These are phyloP conservation scores for Aspergillus sp. DNA, from an alignment of 2,329 filamentous ascomycete species.

Conservation along the genomic window DNA sequence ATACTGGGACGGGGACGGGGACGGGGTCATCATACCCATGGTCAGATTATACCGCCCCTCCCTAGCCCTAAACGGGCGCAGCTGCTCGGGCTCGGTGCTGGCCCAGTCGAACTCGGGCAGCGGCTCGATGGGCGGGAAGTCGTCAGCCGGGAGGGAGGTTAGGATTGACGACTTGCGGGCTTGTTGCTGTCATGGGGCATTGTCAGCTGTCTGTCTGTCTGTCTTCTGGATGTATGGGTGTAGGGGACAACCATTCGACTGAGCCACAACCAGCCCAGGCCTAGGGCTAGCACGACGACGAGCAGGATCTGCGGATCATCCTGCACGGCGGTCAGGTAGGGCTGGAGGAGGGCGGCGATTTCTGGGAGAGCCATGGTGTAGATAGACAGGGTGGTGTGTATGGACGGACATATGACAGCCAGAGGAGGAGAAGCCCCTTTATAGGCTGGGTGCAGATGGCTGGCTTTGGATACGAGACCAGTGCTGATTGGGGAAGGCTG, in stretches of 20 bases:
- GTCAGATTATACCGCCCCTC: constrained; percentile 48
- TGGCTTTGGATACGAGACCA: not conserved
- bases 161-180: not conserved
- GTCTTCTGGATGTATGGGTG: not conserved
- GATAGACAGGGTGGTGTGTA: not conserved
- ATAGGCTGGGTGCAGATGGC: not conserved
- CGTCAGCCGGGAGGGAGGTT: not conserved
- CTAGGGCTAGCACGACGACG: not conserved
- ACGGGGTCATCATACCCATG: constrained; percentile 43
- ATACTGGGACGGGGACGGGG: not conserved
- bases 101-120: constrained; percentile 44
- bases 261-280: constrained; percentile 1
- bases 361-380: not conserved
- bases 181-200: not conserved
- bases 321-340: not conserved
- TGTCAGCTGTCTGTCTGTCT: not conserved
- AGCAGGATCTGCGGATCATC: not conserved
- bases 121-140: constrained; percentile 27
- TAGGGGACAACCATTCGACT: not conserved
- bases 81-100: constrained; percentile 42
- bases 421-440: no score
- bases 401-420: not conserved
- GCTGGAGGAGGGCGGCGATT: not conserved
- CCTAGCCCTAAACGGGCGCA: constrained; percentile 48
- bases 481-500: not conserved